phyloP scores from a whole-genome alignment of 1,284 basidiomycete species.

The Irpex rosettiformis region DNA sequence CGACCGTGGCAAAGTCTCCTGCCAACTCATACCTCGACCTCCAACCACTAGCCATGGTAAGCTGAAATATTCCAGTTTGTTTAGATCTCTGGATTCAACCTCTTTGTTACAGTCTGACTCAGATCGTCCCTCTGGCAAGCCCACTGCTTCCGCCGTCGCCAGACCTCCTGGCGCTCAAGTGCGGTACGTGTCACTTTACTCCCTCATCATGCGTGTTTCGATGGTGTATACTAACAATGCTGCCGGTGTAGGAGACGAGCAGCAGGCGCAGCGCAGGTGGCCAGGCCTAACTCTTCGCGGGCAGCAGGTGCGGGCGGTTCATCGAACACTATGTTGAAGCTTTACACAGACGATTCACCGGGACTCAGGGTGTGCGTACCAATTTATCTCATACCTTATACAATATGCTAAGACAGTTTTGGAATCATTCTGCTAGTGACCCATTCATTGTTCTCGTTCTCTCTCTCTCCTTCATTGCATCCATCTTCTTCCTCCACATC shows the following conservation, averaged over 20 bases:
- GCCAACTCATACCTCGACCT: constrained; percentile 27
- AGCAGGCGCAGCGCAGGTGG: constrained; percentile 57
- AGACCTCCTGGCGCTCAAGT: constrained; percentile 77
- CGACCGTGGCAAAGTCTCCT: constrained; percentile 12
- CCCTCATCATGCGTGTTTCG: background rate
- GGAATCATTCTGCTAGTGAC: constrained; percentile 55
- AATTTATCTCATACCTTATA: background rate
- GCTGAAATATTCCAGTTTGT: background rate
- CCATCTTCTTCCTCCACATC: constrained; percentile 99
- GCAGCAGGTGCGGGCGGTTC: constrained; percentile 96
- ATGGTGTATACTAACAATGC: background rate
- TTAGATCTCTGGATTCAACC: background rate
- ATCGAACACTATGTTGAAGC: constrained; percentile 96
- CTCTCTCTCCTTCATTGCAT: constrained; percentile 96
- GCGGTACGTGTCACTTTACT: constrained; percentile 47
- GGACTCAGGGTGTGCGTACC: constrained; percentile 90
- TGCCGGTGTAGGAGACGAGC: constrained; percentile 68
- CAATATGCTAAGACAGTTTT: constrained; percentile 2
- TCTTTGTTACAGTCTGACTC: constrained; percentile 31
- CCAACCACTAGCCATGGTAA: constrained; percentile 27
- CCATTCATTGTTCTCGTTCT: constrained; percentile 97
- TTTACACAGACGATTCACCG: constrained; percentile 97
- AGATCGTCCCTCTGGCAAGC: constrained; percentile 25
- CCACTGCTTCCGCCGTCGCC: constrained; percentile 41
- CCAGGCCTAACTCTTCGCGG: constrained; percentile 85